Percentiles rank a stretch among this genome's conserved stretches.
These are phyloP conservation scores for Psilocybe cubensis DNA, from an alignment of 768 basidiomycete species.

Conservation along the genomic window DNA sequence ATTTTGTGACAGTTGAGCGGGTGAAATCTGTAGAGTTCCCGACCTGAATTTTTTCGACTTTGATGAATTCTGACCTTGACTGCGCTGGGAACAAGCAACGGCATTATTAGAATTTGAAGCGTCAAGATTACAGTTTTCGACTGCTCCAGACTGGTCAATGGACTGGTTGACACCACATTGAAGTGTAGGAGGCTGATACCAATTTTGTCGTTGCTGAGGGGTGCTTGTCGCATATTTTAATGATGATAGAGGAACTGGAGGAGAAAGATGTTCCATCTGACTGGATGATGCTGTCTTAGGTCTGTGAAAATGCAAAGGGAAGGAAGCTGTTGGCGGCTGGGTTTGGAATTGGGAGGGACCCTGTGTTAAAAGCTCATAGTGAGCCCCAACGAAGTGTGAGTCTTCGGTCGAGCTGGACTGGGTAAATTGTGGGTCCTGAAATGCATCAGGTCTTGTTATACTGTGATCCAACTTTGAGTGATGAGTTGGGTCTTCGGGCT, in stretches of 20 bases:
- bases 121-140: neutral
- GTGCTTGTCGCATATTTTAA: conserved; percentile 25
- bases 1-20: conserved; percentile 6
- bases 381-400: neutral
- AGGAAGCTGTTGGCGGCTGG: conserved; percentile 1
- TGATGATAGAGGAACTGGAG: conserved; percentile 15
- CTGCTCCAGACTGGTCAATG: neutral
- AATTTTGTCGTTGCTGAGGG: conserved; percentile 32
- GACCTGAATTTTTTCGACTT: conserved; percentile 28
- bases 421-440: neutral
- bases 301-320: conserved; percentile 20
- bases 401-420: neutral
- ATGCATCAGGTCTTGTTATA: neutral
- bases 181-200: conserved; percentile 30
- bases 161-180: neutral
- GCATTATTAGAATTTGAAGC: neutral
- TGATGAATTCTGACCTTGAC: neutral
- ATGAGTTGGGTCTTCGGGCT: conserved; percentile 3
- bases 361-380: conserved; percentile 18
- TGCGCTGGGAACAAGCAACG: neutral
- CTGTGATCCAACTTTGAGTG: conserved; percentile 12
- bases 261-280: conserved; percentile 8
- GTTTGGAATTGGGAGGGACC: conserved; percentile 24
- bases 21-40: conserved; percentile 27
- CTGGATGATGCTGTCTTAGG: neutral